phyloP scores from a whole-genome alignment of 495 filamentous ascomycete species.

The Xylaria castorea region DNA sequence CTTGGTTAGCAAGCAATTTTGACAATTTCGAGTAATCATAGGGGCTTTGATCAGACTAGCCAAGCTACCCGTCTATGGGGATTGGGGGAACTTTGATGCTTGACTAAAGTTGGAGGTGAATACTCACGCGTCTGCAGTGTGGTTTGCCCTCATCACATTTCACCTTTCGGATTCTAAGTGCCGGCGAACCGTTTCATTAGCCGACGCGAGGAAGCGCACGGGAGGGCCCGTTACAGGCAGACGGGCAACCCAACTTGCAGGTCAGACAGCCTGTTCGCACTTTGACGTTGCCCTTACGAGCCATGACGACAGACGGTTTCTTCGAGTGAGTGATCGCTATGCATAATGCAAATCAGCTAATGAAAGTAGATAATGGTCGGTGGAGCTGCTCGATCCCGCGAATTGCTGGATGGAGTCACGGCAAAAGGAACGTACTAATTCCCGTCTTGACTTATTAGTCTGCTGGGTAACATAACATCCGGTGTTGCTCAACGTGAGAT shows the following conservation, averaged over 20 bases:
- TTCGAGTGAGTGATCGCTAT: not conserved
- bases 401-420: not conserved
- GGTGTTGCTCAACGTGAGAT: not conserved
- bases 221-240: not conserved
- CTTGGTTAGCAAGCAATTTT: not conserved
- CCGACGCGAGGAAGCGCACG: not conserved
- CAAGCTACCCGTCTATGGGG: not conserved
- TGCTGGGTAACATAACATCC: not conserved
- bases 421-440: not conserved
- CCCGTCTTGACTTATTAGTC: not conserved
- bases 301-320: constrained; percentile 21
- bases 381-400: not conserved
- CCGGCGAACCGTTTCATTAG: constrained; percentile 1
- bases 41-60: not conserved
- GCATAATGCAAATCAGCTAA: not conserved
- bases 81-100: not conserved
- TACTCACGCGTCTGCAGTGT: constrained; percentile 44
- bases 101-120: not conserved
- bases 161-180: constrained; percentile 54
- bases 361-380: not conserved
- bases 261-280: constrained; percentile 38
- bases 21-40: not conserved
- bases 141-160: constrained; percentile 63
- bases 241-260: constrained; percentile 36
- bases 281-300: constrained; percentile 38